Percentiles rank a stretch among this genome's conserved stretches.
Conservation (phyloP, 78 protist species). For the Dictyostelium intermedium region DNA sequence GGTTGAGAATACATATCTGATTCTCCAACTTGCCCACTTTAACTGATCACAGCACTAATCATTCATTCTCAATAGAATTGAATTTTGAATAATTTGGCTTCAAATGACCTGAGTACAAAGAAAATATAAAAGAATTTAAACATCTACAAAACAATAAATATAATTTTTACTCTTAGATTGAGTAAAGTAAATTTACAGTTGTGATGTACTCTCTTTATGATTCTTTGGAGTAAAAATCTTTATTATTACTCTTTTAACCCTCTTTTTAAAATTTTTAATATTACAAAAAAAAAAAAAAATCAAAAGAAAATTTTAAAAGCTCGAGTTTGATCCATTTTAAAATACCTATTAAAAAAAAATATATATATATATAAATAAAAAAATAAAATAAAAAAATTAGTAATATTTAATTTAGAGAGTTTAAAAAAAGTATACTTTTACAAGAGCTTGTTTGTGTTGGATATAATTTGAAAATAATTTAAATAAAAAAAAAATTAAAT, state of each 20-base stretch:
- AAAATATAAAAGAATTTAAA: background rate
- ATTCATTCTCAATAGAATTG: background rate
- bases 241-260: constrained; percentile 2
- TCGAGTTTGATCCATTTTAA: too few species aligned
- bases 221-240: constrained; percentile 4
- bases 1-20: background rate
- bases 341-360: too few species aligned
- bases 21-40: background rate
- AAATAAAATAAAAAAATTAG: too few species aligned
- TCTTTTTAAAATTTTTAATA: background rate
- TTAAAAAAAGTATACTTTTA: background rate
- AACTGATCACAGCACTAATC: background rate
- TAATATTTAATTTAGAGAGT: too few species aligned
- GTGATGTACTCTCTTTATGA: background rate
- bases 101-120: background rate
- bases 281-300: background rate
- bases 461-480: too few species aligned
- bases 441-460: too few species aligned
- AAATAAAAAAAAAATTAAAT: too few species aligned
- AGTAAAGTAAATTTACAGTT: background rate
- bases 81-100: background rate
- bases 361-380: too few species aligned
- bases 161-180: too few species aligned
- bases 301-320: background rate
- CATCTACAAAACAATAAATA: background rate